Base-by-base conservation (phyloP, 2,329 filamentous ascomycete genomes). In the Pseudocercospora eumusae region DNA sequence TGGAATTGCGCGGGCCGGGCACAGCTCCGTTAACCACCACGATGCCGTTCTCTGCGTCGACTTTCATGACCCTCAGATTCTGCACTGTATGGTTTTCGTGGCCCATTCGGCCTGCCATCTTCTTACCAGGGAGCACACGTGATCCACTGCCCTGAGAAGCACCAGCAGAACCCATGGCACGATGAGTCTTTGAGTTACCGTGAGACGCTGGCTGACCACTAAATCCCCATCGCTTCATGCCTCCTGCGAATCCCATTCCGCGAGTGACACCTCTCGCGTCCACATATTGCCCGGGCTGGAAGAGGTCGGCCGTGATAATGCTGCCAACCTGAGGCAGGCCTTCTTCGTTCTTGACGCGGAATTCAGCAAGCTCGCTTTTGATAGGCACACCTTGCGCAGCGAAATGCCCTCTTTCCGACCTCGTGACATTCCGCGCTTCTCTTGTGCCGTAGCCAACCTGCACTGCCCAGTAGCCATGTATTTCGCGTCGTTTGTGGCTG, bases 101-200 rank as follows among this genome's bases (percentile, higher is more conserved):
- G 66, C 95, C 95, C 95, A 99, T 98, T 63, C 91, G 87, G 59
- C 95, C 95, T 3, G 95, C 87, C 95, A 99, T 99, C 80, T 92
- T 95, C 86, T 99, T 99, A 64, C 95, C 95, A 0, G 95, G 95
- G 74, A 92, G 81, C 23, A 99, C 93, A 78, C 95, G 87, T 66
- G 91, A 96, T 79, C 95, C 95, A 75, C 90, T 88, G 67, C 95
- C 95, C 79, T 99, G 95, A 70, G 89, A 90, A 63, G 90, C 91
- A 75, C 95, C 95, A 7, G 89, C 84, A 33, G 92, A 93, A 82
- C 95, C 95, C 80, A 97, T 91, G 27, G 90, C 90, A 73, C 95
- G 86, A 83, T 99, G 95, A 73, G 91, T 92, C 80, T 92, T 87
- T 74, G 93, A 97, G 80, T 96, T 93, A 84, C 95, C 95, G 84